Evolutionary conservation across 2,329 filamentous ascomycete species (phyloP).

Genomic region (Aureobasidium subglaciale): DNA sequence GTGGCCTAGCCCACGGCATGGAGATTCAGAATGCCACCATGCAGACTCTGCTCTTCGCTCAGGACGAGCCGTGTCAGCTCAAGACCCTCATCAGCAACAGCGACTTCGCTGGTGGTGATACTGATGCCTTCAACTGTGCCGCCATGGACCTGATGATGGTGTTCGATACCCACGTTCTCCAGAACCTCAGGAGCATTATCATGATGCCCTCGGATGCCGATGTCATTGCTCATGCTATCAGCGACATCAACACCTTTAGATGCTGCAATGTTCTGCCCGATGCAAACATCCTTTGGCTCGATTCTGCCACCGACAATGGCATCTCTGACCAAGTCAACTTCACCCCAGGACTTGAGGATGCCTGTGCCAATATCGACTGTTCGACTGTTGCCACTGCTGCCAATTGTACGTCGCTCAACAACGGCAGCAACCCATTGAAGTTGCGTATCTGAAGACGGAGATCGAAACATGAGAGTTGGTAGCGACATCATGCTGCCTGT

Average conservation of each 20-base stretch:
- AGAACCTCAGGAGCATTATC: slow-evolving; percentile 18
- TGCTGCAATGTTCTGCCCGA: slow-evolving; percentile 23
- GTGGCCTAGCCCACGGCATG: slow-evolving; percentile 38
- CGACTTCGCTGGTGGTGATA: not conserved
- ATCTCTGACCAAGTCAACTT: not conserved
- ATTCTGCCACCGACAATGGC: slow-evolving; percentile 7
- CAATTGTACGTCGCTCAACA: slow-evolving; percentile 8
- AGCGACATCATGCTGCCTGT: too few species aligned
- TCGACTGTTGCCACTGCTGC: not conserved
- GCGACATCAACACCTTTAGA: slow-evolving; percentile 19
- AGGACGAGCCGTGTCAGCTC: slow-evolving; percentile 21
- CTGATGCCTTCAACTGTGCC: slow-evolving; percentile 16
- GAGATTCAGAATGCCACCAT: slow-evolving; percentile 19
- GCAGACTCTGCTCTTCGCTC: slow-evolving; percentile 15
- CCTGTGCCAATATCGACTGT: slow-evolving; percentile 10
- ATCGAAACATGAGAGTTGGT: too few species aligned
- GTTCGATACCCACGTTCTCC: slow-evolving; percentile 18
- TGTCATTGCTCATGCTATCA: slow-evolving; percentile 13
- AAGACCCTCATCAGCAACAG: slow-evolving; percentile 16
- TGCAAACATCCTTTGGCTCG: slow-evolving; percentile 16
- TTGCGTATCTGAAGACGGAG: too few species aligned
- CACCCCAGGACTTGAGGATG: not conserved
- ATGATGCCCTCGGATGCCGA: slow-evolving; percentile 6
- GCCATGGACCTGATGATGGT: slow-evolving; percentile 13
- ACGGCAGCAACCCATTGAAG: not conserved